These are phyloP conservation scores for Ocimum tenuiflorum DNA, from an alignment of 257 asterid genomes.

Conservation along the genomic window DNA sequence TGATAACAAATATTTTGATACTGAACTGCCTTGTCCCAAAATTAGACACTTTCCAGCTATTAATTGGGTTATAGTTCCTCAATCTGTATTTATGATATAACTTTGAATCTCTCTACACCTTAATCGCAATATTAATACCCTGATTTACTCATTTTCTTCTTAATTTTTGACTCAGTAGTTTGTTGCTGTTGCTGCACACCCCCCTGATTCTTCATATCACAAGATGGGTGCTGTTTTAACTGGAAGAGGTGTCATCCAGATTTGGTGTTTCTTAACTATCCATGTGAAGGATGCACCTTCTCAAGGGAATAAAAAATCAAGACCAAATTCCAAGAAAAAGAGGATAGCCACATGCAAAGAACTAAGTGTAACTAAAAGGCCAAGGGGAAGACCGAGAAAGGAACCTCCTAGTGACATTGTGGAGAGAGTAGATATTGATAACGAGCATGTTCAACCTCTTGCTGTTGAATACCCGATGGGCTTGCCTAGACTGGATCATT, in stretches of 20 bases:
- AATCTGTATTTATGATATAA: background rate
- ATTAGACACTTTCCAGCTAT: background rate
- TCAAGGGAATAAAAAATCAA: conserved; percentile 32
- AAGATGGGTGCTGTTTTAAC: conserved; percentile 65
- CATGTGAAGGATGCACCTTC: conserved; percentile 24
- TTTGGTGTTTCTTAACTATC: conserved; percentile 69
- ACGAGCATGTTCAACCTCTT: conserved; percentile 24
- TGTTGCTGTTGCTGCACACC: conserved; percentile 87
- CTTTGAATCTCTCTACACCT: background rate
- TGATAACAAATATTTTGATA: background rate
- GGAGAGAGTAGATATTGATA: conserved; percentile 21
- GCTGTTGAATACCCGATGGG: conserved; percentile 28
- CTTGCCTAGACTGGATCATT: conserved; percentile 9
- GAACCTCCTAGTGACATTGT: conserved; percentile 29
- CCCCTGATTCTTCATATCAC: conserved; percentile 82
- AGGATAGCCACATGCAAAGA: conserved; percentile 15
- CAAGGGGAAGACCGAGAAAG: conserved; percentile 43
- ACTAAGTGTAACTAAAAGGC: conserved; percentile 24
- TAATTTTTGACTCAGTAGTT: conserved; percentile 44
- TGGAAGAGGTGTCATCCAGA: conserved; percentile 89
- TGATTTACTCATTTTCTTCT: conserved; percentile 18
- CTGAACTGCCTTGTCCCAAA: background rate
- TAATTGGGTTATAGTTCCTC: background rate
- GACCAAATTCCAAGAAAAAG: conserved; percentile 18
- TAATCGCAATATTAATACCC: background rate